These are phyloP conservation scores for Prunus yedoensis DNA, from an alignment of 331 rosid species.

Conservation along the genomic window DNA sequence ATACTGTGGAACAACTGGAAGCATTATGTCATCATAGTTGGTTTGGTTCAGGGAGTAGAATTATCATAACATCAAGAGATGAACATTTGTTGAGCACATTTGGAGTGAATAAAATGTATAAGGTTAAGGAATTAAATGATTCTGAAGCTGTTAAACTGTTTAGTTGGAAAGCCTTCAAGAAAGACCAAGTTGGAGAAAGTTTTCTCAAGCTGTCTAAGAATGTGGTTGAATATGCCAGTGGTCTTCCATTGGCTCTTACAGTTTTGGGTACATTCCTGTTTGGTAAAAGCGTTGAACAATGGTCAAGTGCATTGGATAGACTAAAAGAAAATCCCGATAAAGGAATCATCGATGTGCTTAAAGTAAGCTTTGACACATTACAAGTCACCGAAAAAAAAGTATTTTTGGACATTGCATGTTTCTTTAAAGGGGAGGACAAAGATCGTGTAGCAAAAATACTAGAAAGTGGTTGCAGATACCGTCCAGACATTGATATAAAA, in stretches of 20 bases:
- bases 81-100: conserved; percentile 27
- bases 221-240: not conserved
- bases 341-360: not conserved
- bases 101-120: conserved; percentile 27
- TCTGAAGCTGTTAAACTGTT: conserved; percentile 36
- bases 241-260: conserved; percentile 1
- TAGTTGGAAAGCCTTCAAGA: not conserved
- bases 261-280: not conserved
- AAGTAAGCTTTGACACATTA: not conserved
- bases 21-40: conserved; percentile 31
- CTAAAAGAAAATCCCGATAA: not conserved
- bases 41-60: conserved; percentile 46
- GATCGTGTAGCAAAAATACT: not conserved
- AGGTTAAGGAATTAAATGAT: conserved; percentile 28
- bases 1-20: not conserved
- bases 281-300: not conserved
- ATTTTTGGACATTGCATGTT: conserved; percentile 5
- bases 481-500: not conserved
- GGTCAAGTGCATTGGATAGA: not conserved
- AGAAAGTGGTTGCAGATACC: not conserved
- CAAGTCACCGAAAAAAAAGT: not conserved
- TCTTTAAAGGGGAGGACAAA: not conserved
- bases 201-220: not conserved
- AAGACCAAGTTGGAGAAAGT: not conserved
- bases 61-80: conserved; percentile 47